phyloP scores from a whole-genome alignment of 2,329 filamentous ascomycete species.

The Fusarium sp. region DNA sequence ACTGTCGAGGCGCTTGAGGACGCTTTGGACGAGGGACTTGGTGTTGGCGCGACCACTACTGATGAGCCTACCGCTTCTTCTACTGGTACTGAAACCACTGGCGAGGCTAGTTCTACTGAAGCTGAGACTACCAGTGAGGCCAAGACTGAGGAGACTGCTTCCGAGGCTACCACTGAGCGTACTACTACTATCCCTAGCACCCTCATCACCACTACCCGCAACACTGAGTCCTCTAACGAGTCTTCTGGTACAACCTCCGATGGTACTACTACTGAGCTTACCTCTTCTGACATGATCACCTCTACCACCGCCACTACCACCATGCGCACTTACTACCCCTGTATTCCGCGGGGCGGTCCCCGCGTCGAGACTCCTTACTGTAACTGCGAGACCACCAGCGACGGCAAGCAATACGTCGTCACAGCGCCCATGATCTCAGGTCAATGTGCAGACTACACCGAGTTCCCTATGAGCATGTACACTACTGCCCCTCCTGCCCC shows the following conservation, averaged over 20 bases:
- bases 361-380: not conserved
- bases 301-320: not conserved
- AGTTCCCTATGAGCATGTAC: slow-evolving; percentile 14
- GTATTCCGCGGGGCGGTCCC: not conserved
- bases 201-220: slow-evolving; percentile 14
- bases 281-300: not conserved
- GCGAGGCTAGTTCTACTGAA: not conserved
- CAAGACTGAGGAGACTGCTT: not conserved
- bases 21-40: not conserved
- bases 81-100: not conserved
- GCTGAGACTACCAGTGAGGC: not conserved
- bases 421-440: slow-evolving; percentile 11
- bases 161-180: not conserved
- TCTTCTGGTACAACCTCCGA: not conserved
- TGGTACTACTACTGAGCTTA: not conserved
- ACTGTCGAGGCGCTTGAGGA: not conserved
- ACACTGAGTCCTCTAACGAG: not conserved
- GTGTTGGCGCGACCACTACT: not conserved
- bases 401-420: not conserved
- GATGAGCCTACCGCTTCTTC: not conserved
- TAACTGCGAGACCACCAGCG: slow-evolving; percentile 15
- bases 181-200: slow-evolving; percentile 4
- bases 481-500: not conserved
- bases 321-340: slow-evolving; percentile 13
- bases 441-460: not conserved